Percentiles rank a stretch among this genome's conserved stretches.
These are phyloP conservation scores for Pseudodiploospora longispora DNA, from an alignment of 2,329 filamentous ascomycete species.

Conservation along the genomic window DNA sequence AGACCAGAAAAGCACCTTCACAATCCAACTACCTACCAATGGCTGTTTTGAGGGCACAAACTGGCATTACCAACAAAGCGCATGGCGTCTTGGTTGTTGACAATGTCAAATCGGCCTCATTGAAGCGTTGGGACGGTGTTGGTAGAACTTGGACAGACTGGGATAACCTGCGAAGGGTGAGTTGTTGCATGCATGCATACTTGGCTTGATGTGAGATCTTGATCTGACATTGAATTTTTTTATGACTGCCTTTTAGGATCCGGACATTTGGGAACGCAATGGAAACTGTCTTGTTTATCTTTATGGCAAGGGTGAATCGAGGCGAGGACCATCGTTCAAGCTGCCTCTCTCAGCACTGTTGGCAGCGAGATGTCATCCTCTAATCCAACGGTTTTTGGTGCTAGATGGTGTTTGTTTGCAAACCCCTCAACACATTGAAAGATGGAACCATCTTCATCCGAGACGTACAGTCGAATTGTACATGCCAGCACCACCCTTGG, in stretches of 20 bases:
- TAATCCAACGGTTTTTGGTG: conserved; percentile 47
- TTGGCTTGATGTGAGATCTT: too few relatives aligned
- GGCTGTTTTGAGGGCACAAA: conserved; percentile 7
- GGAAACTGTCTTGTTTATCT: conserved; percentile 66
- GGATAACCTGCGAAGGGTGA: conserved; percentile 40
- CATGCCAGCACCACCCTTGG: conserved; percentile 54
- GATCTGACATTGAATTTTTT: background rate
- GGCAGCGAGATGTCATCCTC: conserved; percentile 47
- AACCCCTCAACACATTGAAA: conserved; percentile 21
- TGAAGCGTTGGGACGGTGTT: conserved; percentile 46
- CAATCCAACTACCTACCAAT: background rate
- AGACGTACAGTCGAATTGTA: conserved; percentile 49
- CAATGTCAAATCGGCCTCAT: conserved; percentile 11
- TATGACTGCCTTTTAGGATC: conserved; percentile 43
- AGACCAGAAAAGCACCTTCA: too few relatives aligned
- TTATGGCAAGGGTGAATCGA: conserved; percentile 56
- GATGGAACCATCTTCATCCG: conserved; percentile 23
- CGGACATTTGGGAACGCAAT: conserved; percentile 59
- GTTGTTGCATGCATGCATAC: conserved; percentile 12
- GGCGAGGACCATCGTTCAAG: conserved; percentile 58
- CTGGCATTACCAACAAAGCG: conserved; percentile 8
- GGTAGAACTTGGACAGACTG: conserved; percentile 35
- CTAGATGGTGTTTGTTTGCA: conserved; percentile 19
- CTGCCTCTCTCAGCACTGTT: conserved; percentile 53
- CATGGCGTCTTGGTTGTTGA: conserved; percentile 21